A percentile compares a stretch with the other conserved stretches of the same genome.
phyloP scores from a whole-genome alignment of 1,284 basidiomycete genomes.

The Waitea zeae region DNA sequence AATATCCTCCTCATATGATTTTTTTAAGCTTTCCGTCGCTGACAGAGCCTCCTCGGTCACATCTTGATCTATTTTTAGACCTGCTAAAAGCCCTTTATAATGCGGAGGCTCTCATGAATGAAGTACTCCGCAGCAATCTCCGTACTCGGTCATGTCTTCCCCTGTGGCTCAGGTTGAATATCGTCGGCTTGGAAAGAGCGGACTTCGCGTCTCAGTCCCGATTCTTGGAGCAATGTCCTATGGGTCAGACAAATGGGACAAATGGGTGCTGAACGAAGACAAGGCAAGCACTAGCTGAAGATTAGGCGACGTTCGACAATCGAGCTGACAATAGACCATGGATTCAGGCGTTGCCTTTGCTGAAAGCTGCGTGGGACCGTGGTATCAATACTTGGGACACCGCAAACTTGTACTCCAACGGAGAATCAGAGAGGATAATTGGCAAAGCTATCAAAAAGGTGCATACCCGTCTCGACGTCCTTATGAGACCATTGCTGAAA shows the following conservation, averaged over 20 bases:
- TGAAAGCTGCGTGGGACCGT: conserved; percentile 2
- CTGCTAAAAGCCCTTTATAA: too few relatives aligned
- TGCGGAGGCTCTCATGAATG: too few relatives aligned
- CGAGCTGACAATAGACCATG: too few relatives aligned
- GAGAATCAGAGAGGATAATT: conserved; percentile 14
- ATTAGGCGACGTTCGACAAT: neutral
- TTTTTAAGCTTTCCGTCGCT: too few relatives aligned
- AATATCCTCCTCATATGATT: too few relatives aligned
- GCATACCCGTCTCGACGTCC: conserved; percentile 1
- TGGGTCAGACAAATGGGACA: conserved; percentile 21
- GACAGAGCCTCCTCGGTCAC: too few relatives aligned
- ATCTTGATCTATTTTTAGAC: too few relatives aligned
- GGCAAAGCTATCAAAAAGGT: conserved; percentile 14
- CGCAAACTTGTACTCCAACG: conserved; percentile 11
- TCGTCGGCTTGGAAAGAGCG: conserved; percentile 26
- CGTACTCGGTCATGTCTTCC: too few relatives aligned
- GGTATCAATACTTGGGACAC: conserved; percentile 9
- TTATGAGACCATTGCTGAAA: conserved; percentile 5
- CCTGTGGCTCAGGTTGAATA: conserved; percentile 15
- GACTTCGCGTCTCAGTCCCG: conserved; percentile 30
- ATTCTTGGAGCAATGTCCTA: conserved; percentile 31
- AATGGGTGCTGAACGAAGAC: conserved; percentile 29
- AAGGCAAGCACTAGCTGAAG: neutral
- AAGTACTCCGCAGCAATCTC: too few relatives aligned
- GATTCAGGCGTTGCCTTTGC: conserved; percentile 1